A percentile compares a stretch with the other conserved stretches of the same genome.
These are phyloP conservation scores for Nicotiana tomentosiformis DNA, from an alignment of 257 asterid genomes.

Conservation along the genomic window DNA sequence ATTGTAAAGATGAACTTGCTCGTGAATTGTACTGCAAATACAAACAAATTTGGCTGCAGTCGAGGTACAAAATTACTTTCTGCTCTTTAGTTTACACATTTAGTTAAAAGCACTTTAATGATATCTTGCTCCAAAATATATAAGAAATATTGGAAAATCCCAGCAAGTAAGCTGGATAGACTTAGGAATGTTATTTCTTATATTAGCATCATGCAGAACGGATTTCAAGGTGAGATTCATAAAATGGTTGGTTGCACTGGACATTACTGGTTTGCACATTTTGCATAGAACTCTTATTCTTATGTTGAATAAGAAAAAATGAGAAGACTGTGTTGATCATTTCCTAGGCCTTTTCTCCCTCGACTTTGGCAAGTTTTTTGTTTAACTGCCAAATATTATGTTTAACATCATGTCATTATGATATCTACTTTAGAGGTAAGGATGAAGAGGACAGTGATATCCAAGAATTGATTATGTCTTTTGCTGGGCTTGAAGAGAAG, in stretches of 20 bases:
- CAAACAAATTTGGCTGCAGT: conserved; percentile 66
- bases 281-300: not conserved
- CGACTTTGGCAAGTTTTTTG: not conserved
- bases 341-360: not conserved
- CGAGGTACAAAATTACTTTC: conserved; percentile 43
- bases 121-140: not conserved
- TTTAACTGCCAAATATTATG: conserved; percentile 14
- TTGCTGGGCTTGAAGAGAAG: conserved; percentile 87
- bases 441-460: conserved; percentile 71
- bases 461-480: conserved; percentile 70
- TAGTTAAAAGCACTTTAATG: not conserved
- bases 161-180: not conserved
- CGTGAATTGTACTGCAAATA: conserved; percentile 62
- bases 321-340: not conserved
- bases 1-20: conserved; percentile 93
- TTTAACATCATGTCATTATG: conserved; percentile 13
- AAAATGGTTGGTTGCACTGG: not conserved
- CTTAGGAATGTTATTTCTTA: not conserved
- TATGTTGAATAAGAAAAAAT: not conserved
- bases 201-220: not conserved
- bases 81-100: not conserved
- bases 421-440: conserved; percentile 42
- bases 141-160: not conserved
- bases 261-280: not conserved
- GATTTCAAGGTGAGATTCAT: not conserved